Conservation (phyloP, 78 protist species). For the Bigelowiella natans region DNA sequence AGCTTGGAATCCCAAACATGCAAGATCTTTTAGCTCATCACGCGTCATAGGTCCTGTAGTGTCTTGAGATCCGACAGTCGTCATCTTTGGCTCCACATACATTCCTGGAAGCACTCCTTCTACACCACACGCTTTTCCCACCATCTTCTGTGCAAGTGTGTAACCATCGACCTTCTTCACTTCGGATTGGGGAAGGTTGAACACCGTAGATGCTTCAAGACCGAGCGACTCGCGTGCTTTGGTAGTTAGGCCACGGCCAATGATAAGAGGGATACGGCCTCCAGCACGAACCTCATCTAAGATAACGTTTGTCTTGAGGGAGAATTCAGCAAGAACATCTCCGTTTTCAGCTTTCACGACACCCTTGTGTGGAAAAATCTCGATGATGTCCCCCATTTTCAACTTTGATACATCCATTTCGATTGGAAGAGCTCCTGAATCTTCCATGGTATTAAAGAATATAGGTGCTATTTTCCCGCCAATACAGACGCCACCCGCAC, state of each 20-base stretch:
- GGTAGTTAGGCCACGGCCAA: constrained; percentile 38
- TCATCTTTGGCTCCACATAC: constrained; percentile 41
- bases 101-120: constrained; percentile 38
- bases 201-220: background rate
- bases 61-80: constrained; percentile 51
- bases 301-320: constrained; percentile 31
- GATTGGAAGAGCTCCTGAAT: constrained; percentile 43
- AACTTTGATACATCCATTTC: constrained; percentile 27
- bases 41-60: constrained; percentile 55
- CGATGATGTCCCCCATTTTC: constrained; percentile 45
- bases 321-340: constrained; percentile 8
- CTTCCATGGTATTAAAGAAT: constrained; percentile 52
- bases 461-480: constrained; percentile 49
- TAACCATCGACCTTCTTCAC: constrained; percentile 18
- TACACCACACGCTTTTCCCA: constrained; percentile 43
- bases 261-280: constrained; percentile 46
- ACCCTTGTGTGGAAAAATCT: constrained; percentile 22
- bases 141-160: constrained; percentile 57
- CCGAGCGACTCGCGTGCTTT: constrained; percentile 40
- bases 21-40: constrained; percentile 49
- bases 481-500: constrained; percentile 31
- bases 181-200: background rate
- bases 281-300: constrained; percentile 48
- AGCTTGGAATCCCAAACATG: constrained; percentile 50
- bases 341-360: background rate